These are phyloP conservation scores for Diaporthe capsici DNA, from an alignment of 2,329 filamentous ascomycete genomes.

Conservation along the genomic window DNA sequence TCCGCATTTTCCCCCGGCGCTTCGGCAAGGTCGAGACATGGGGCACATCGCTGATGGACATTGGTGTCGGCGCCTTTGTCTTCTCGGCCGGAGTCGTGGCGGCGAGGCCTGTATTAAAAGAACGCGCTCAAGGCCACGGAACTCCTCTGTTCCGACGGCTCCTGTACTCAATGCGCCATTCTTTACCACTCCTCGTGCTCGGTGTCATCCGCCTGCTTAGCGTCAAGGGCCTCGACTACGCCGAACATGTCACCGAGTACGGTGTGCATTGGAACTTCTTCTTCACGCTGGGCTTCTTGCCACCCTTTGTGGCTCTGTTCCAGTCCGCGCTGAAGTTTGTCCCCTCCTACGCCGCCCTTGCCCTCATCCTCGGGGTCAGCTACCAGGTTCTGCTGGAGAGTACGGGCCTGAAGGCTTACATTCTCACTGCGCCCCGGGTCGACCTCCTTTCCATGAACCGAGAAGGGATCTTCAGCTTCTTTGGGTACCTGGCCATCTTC, in stretches of 20 bases:
- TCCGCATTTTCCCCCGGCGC: constrained; percentile 89
- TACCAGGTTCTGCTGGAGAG: constrained; percentile 85
- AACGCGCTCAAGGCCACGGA: constrained; percentile 66
- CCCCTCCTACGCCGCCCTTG: constrained; percentile 83
- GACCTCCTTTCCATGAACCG: constrained; percentile 90
- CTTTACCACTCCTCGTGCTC: constrained; percentile 84
- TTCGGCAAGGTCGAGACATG: constrained; percentile 99
- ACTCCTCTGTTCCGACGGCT: constrained; percentile 71
- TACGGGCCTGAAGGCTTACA: constrained; percentile 84
- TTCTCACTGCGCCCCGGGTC: constrained; percentile 84
- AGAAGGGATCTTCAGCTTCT: constrained; percentile 95
- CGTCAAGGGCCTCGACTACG: constrained; percentile 95
- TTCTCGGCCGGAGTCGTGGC: constrained; percentile 95
- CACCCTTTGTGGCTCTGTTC: constrained; percentile 89
- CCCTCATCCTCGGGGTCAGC: constrained; percentile 74
- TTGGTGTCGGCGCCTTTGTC: constrained; percentile 97
- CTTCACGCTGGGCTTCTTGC: constrained; percentile 91
- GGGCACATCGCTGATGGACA: constrained; percentile 99
- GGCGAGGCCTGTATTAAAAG: constrained; percentile 83
- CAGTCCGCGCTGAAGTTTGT: constrained; percentile 79
- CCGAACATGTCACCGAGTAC: constrained; percentile 97
- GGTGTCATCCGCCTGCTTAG: constrained; percentile 86
- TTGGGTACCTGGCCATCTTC: constrained; percentile 95
- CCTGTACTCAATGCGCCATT: constrained; percentile 79
- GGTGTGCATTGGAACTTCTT: constrained; percentile 99